Evolutionary conservation across 2,329 filamentous ascomycete genomes (phyloP), one percentile per base, ranked within the genome.

Genomic region (Claviceps fusiformis): DNA sequence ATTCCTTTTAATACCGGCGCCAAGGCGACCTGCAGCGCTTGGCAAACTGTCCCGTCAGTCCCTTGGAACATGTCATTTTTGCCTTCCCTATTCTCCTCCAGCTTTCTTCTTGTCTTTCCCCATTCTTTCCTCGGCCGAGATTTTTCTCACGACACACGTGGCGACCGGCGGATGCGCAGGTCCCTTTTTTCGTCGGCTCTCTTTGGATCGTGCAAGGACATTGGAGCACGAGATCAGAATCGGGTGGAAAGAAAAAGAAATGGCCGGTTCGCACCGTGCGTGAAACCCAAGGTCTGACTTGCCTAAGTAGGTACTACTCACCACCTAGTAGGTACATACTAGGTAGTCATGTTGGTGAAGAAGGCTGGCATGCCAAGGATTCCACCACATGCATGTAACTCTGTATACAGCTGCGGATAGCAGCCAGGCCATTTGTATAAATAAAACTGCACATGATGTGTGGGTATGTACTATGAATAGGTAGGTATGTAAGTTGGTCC

Each of bases 91-190:
- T 39, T 39, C 37, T 17, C 13, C 13, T 39, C 13, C 37, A 5
- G 3, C 13, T 39, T 15, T 17, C 2, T 44, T 24, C 9, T 44
- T 44, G 2, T 43, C n/a, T 44, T 44, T 8, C 24, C 9, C 41
- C 41, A 5, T 44, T 8, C n/a, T 24, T n/a, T 29, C 15, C 15
- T 29, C 37, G 46, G 39, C 45, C 13, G 15, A 31, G 31, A 47
- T 19, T 37, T 46, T 43, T 33, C 27, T 19, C 50, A 49, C 54
- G 45, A 45, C 50, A 56, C 54, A 56, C 54, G 54, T 56, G 54
- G 54, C 54, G 53, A 31, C 11, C 24, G 33, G 37, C 17, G 24
- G 35, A 33, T 46, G 19, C 37, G 46, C 52, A 44, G 3, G n/a
- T n/a, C 47, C 27, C 27, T 39, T 13, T 35, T 45, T 50, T 56